These are phyloP conservation scores for Mortierella alpina DNA, from an alignment of 192 early-diverging fungal genomes.

Conservation along the genomic window DNA sequence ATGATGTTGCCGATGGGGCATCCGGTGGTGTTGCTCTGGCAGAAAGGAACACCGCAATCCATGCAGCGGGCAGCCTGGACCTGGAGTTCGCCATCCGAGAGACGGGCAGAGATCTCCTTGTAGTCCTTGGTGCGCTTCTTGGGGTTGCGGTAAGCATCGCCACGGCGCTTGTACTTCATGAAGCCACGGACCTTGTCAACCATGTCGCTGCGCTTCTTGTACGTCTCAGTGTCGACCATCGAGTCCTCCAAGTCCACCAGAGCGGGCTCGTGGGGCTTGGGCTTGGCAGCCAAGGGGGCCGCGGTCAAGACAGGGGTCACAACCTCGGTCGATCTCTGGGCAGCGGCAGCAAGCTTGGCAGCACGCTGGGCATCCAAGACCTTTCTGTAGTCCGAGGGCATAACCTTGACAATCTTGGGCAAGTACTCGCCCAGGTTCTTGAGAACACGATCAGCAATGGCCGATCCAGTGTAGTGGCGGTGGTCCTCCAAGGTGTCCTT, in stretches of 20 bases:
- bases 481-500: constrained; percentile 86
- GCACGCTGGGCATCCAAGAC: constrained; percentile 76
- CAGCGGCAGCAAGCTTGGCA: constrained; percentile 45
- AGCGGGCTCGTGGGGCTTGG: constrained; percentile 66
- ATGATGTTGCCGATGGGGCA: constrained; percentile 99
- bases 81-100: constrained; percentile 83
- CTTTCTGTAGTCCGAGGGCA: constrained; percentile 91
- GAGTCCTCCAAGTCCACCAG: constrained; percentile 93
- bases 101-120: constrained; percentile 94
- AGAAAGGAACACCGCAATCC: constrained; percentile 98
- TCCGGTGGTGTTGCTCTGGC: constrained; percentile 92
- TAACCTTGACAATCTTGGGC: constrained; percentile 92
- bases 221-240: constrained; percentile 80
- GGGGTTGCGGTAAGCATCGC: constrained; percentile 89
- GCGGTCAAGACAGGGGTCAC: constrained; percentile 47
- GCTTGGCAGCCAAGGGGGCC: constrained; percentile 39
- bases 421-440: constrained; percentile 75
- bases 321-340: constrained; percentile 29
- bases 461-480: constrained; percentile 82
- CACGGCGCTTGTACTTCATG: constrained; percentile 91
- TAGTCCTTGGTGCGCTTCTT: constrained; percentile 87
- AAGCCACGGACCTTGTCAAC: constrained; percentile 98
- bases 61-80: constrained; percentile 98
- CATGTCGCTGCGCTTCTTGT: constrained; percentile 71
- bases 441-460: constrained; percentile 75